Conservation (phyloP, 2,329 filamentous ascomycete species). For the Colletotrichum higginsianum region DNA sequence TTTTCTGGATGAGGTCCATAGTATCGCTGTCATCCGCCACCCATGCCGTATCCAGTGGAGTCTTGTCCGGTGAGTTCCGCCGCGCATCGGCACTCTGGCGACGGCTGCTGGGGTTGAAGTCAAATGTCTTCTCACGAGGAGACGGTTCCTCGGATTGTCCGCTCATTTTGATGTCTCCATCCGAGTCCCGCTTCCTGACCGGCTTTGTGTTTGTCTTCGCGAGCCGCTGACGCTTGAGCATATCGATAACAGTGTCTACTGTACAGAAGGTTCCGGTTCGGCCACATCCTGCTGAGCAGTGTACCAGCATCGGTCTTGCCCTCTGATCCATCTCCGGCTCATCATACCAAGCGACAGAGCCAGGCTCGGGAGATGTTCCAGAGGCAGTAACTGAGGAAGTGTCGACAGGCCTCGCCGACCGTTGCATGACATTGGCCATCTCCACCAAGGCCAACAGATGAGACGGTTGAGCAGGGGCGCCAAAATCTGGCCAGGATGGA, state of each 20-base stretch:
- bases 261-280: conserved; percentile 97
- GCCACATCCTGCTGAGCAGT: conserved; percentile 96
- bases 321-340: conserved; percentile 70
- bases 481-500: conserved; percentile 97
- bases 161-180: conserved; percentile 65
- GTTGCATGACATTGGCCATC: conserved; percentile 83
- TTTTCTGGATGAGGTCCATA: conserved; percentile 85
- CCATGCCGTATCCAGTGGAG: conserved; percentile 71
- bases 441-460: conserved; percentile 93
- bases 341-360: conserved; percentile 64
- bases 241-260: conserved; percentile 94
- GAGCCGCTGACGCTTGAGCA: conserved; percentile 88
- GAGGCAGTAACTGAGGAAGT: conserved; percentile 55
- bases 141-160: conserved; percentile 50
- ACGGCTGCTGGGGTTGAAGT: conserved; percentile 33
- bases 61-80: conserved; percentile 31
- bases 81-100: conserved; percentile 36
- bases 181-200: conserved; percentile 50
- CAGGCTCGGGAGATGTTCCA: conserved; percentile 47
- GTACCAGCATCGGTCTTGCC: conserved; percentile 85
- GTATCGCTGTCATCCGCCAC: conserved; percentile 78
- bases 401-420: conserved; percentile 65
- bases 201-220: conserved; percentile 49
- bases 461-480: conserved; percentile 88
- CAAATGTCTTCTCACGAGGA: conserved; percentile 47